phyloP scores from a whole-genome alignment of 1,284 basidiomycete species.

The Rhodofomes roseus region DNA sequence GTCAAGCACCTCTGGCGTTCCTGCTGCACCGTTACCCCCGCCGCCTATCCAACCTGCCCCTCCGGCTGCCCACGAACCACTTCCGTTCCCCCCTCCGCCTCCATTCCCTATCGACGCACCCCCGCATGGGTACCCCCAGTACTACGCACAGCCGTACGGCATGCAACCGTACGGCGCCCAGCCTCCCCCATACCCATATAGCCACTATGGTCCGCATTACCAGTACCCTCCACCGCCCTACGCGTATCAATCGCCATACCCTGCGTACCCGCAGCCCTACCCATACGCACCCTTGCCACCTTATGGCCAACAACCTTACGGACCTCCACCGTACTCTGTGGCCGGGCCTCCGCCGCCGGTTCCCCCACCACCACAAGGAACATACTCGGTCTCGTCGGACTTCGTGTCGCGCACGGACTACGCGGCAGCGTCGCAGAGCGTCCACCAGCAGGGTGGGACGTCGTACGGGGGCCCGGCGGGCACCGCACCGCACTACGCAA shows the following conservation, averaged over 20 bases:
- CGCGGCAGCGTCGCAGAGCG: slow-evolving; percentile 5
- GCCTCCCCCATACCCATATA: slow-evolving; percentile 13
- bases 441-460: slow-evolving; percentile 1
- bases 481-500: slow-evolving; percentile 7
- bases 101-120: slow-evolving; percentile 3
- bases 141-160: slow-evolving; percentile 32
- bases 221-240: slow-evolving; percentile 18
- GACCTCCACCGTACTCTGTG: slow-evolving; percentile 8
- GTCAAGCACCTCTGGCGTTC: background rate
- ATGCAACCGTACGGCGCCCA: slow-evolving; percentile 24
- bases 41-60: background rate
- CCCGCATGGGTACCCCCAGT: slow-evolving; percentile 25
- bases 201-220: slow-evolving; percentile 12
- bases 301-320: slow-evolving; percentile 8
- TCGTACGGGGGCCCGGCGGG: background rate
- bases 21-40: background rate
- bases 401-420: slow-evolving; percentile 9
- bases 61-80: background rate
- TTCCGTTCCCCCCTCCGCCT: background rate
- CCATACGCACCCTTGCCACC: slow-evolving; percentile 13
- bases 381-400: slow-evolving; percentile 6
- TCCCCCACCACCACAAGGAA: background rate
- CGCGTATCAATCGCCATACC: slow-evolving; percentile 11
- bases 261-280: slow-evolving; percentile 20
- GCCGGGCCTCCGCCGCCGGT: background rate